Evolutionary conservation across 1,284 basidiomycete genomes (phyloP).

Genomic region (Sanghuangporus weigelae): DNA sequence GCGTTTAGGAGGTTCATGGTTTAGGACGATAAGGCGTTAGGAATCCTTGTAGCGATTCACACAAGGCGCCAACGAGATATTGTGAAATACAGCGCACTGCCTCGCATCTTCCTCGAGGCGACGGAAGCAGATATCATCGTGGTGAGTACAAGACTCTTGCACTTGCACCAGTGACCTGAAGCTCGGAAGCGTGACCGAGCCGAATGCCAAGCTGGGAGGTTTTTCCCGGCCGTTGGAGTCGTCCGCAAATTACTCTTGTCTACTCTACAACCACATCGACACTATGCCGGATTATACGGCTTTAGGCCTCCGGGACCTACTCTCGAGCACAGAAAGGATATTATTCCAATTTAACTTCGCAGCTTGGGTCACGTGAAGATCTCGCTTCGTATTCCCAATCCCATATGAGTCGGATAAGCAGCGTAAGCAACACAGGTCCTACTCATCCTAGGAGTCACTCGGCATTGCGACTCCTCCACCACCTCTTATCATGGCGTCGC

Average conservation of each 20-base stretch:
- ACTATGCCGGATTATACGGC: neutral
- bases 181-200: neutral
- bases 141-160: too few relatives aligned
- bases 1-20: constrained; percentile 33
- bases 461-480: neutral
- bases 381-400: neutral
- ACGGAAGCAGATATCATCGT: too few relatives aligned
- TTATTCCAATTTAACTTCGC: neutral
- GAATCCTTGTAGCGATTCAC: neutral
- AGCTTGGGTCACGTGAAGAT: neutral
- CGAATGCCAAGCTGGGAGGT: neutral
- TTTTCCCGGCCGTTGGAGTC: neutral
- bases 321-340: neutral
- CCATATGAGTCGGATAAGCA: neutral
- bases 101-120: too few relatives aligned
- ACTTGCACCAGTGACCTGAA: neutral
- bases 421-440: neutral
- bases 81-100: too few relatives aligned
- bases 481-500: neutral
- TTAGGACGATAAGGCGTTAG: neutral
- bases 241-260: neutral
- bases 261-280: neutral
- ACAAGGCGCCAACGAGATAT: too few relatives aligned
- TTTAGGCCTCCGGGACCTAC: neutral
- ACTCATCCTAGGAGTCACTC: neutral